These are phyloP conservation scores for Crithidia expoeki DNA, from an alignment of 208 protist species.

Conservation along the genomic window DNA sequence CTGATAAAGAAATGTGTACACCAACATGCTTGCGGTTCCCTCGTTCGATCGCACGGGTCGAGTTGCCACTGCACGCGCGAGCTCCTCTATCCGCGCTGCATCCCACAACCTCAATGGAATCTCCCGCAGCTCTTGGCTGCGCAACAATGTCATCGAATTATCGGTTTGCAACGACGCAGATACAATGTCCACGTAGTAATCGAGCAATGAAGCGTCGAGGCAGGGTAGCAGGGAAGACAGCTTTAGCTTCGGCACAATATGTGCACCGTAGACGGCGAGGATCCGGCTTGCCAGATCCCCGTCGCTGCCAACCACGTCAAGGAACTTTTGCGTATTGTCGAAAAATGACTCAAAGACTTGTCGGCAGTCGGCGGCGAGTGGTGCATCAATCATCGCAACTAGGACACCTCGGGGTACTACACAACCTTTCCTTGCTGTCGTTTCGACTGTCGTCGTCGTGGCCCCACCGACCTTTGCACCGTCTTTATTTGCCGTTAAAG, in stretches of 20 bases:
- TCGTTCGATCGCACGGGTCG: constrained; percentile 12
- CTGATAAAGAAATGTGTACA: constrained; percentile 29
- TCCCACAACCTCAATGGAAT: constrained; percentile 20
- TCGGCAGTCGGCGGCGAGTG: constrained; percentile 56
- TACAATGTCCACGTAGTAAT: constrained; percentile 70
- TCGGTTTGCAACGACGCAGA: not conserved
- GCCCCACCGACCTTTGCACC: not conserved
- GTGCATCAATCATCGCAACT: constrained; percentile 40
- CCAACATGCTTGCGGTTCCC: constrained; percentile 22
- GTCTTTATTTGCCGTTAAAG: no score
- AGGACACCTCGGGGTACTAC: constrained; percentile 38
- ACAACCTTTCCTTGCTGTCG: not conserved
- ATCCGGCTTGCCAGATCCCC: constrained; percentile 51
- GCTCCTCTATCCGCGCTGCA: constrained; percentile 1
- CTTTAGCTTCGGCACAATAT: constrained; percentile 51
- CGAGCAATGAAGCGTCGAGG: constrained; percentile 49
- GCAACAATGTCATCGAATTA: constrained; percentile 9
- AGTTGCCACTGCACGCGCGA: constrained; percentile 8
- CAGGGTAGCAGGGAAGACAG: constrained; percentile 53
- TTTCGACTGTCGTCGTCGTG: not conserved
- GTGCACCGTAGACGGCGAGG: constrained; percentile 55
- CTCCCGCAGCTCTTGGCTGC: constrained; percentile 24
- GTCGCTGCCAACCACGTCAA: constrained; percentile 49
- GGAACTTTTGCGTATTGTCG: constrained; percentile 60
- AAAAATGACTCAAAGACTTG: constrained; percentile 55